Evolutionary conservation across 2,329 filamentous ascomycete species (phyloP), one percentile per base, ranked within the genome.

Genomic region (Phaeosphaeriaceae sp.): DNA sequence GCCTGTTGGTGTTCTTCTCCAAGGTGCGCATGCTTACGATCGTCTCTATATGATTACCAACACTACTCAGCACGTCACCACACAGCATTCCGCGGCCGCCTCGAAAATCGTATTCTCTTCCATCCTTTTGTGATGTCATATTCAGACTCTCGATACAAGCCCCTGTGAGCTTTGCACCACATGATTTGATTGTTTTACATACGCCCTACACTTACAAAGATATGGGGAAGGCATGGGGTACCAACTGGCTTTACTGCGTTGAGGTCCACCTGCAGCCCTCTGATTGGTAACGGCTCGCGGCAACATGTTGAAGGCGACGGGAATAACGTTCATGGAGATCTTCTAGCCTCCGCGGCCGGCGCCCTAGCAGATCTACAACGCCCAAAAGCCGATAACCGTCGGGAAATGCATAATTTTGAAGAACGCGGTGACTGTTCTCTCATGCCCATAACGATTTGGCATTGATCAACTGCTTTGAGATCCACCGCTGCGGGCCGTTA

Each of bases 321-420:
- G n/a, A 40, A 40, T 40, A 40, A 40, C 15, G 31, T 13, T 7
- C 3, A 7, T 36, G 3, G 31, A 10, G 15, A 31, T 21, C 7
- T 40, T 46, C 53, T 69, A 67, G 66, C 33, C 45, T 69, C 66
- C 66, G 65, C 66, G 63, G 63, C 65, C 66, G 65, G 61, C 46
- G 62, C 42, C 46, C 53, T 10, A 21, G 19, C 19, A 45, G 42
- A 45, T 45, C 42, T 45, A 22, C 42, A 13, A 13, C 17, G n/a
- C 3, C 4, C 36, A 40, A 40, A 40, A 40, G 36, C 36, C 36
- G 36, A 40, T 40, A 40, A n/a, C 36, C 36, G 36, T 40, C 36
- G 36, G 36, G 17, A 40, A 40, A n/a, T 40, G 36, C 36, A 40
- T 40, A 40, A 27, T 40, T n/a, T 40, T 40, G 36, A 40, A 40